These are phyloP conservation scores for Croton setiger DNA, from an alignment of 441 rosid genomes.

Conservation along the genomic window DNA sequence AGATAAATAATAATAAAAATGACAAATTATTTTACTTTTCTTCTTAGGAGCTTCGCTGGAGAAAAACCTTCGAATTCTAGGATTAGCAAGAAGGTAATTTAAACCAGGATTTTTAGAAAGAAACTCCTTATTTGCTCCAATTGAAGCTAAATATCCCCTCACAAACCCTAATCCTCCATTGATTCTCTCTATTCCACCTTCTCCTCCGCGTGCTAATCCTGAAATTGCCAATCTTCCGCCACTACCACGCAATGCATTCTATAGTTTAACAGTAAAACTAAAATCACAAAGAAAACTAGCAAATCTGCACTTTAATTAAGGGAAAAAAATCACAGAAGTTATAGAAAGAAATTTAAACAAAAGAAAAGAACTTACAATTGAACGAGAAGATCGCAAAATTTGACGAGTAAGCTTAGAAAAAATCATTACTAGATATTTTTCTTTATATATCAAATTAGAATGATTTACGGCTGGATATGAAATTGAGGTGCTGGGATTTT, in stretches of 20 bases:
- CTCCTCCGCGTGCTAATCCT: background rate
- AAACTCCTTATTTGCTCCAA: slow-evolving; percentile 35
- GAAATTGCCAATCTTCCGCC: slow-evolving; percentile 35
- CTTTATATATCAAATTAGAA: background rate
- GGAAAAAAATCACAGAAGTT: background rate
- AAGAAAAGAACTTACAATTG: slow-evolving; percentile 38
- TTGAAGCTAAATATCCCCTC: slow-evolving; percentile 55
- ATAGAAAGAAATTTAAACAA: background rate
- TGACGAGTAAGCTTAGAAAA: slow-evolving; percentile 61
- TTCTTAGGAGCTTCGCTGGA: slow-evolving; percentile 50
- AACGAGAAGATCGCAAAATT: slow-evolving; percentile 50
- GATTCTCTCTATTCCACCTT: slow-evolving; percentile 21
- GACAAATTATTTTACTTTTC: slow-evolving; percentile 38
- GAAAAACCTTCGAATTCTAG: slow-evolving; percentile 40
- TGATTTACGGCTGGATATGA: background rate
- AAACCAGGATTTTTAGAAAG: slow-evolving; percentile 29
- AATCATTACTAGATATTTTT: slow-evolving; percentile 34
- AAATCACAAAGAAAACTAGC: background rate
- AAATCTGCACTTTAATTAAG: background rate
- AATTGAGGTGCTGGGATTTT: too few species aligned
- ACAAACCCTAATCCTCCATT: slow-evolving; percentile 48
- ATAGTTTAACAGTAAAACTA: background rate
- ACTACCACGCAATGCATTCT: slow-evolving; percentile 37
- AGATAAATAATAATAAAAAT: background rate
- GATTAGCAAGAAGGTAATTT: slow-evolving; percentile 44